phyloP scores from a whole-genome alignment of 441 rosid species.

The Bocquillonia castaneifolia region DNA sequence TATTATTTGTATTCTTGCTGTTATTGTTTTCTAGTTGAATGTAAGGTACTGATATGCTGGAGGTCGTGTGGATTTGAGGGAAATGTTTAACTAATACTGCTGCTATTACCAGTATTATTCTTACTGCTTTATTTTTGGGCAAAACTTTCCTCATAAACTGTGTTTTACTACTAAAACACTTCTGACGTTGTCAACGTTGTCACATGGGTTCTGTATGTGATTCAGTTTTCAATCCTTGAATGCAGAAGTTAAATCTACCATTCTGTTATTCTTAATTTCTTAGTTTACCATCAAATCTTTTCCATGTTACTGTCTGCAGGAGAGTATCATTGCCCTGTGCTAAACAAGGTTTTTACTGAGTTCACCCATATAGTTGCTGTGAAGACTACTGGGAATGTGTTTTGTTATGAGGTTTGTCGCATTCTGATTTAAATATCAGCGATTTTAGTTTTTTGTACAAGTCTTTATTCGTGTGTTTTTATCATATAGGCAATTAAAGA shows the following conservation, averaged over 20 bases:
- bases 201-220: background rate
- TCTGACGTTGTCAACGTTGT: background rate
- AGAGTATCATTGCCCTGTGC: slow-evolving; percentile 84
- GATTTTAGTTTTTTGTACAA: slow-evolving; percentile 18
- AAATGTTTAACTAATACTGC: background rate
- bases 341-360: slow-evolving; percentile 89
- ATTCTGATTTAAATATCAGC: slow-evolving; percentile 8
- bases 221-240: background rate
- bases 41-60: background rate
- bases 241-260: background rate
- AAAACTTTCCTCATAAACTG: slow-evolving; percentile 1
- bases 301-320: slow-evolving; percentile 38
- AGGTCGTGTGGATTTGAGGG: background rate
- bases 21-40: background rate
- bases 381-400: slow-evolving; percentile 81
- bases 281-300: slow-evolving; percentile 8
- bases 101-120: background rate
- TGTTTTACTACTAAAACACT: background rate
- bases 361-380: slow-evolving; percentile 87
- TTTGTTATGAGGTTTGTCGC: slow-evolving; percentile 70
- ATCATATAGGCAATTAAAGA: slow-evolving; percentile 72
- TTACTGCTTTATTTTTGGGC: background rate
- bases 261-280: background rate
- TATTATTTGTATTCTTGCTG: background rate
- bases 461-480: slow-evolving; percentile 20